Evolutionary conservation across 2,329 filamentous ascomycete species (phyloP), one percentile per base, ranked within the genome.

Genomic region (Tolypocladium paradoxum): DNA sequence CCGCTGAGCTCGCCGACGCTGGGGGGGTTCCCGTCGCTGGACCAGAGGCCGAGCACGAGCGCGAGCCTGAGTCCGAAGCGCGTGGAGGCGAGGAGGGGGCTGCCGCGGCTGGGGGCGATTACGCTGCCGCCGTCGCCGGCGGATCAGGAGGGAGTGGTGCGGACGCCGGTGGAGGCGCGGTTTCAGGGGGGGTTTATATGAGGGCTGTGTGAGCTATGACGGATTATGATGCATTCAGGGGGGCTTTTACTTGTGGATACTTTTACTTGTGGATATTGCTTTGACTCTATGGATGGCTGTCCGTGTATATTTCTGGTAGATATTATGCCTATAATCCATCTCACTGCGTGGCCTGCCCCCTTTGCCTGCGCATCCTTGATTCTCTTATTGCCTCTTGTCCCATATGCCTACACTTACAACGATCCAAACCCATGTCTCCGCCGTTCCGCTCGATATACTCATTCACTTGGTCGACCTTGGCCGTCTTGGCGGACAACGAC

Each of bases 61-160:
- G 45, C 36, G 14, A 38, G 37, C 5, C 31, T 20, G 8, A 59
- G 53, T 34, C 53, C 54, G 12, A 63, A 51, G 29, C 60, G 65
- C 9, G 56, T 67, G 1, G 67, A 70, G 52, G 65, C 63, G 3
- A 62, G 59, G 50, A 67, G 57, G 50, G 68, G 64, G 6, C 67
- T 68, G 6, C 67, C 68, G 24, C 56, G 65, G 16, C 66, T 66
- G 3, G 54, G 57, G 22, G 64, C 65, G 4, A 58, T 66, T 7
- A 65, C 65, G 6, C 52, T 68, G 12, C 60, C 67, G 2, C 59
- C 62, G 2, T 60, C 63, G 6, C 50, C 57, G 24, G 31, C 47
- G 12, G 51, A 36, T 11, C 37, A 49, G 22, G 48, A 49, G 14
- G 47, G 47, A 2, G 20, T 12, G 6, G 16, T 29, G 48, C 22